Evolutionary conservation across 73 alveolate genomes (phyloP), one percentile per base, ranked within the genome.

Genomic region (Tetrahymena elliotti): DNA sequence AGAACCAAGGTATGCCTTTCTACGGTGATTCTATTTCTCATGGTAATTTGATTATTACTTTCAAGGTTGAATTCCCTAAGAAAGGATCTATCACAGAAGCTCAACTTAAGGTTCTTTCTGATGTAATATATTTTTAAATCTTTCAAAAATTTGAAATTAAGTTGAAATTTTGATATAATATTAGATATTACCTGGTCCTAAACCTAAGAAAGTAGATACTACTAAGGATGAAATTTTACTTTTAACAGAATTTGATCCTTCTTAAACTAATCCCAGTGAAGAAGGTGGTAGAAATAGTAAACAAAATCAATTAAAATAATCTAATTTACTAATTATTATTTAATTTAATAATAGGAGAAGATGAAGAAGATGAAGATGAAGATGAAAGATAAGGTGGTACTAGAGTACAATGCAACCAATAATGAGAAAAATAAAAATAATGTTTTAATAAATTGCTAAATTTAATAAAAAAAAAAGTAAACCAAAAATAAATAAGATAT

Each of bases 1-100:
- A 94, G 68, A 33, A 47, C 38, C 92, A 94, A 33, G 96, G 96
- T 83, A 94, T 94, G 96, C 94, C 88, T 35, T 94, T 94, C 33
- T 94, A 94, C 40, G 92, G 92, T 83, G 96, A 94, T 83, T 93
- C 96, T 33, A 94, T 94, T 93, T 37, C 68, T 53, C 93, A 94
- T n/a, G 96, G 96, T 34, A 38, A 94, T 36, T 38, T 94, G 47
- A 84, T 36, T 35, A 94, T 94, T 35, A 35, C 52, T 83, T 94
- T 94, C 24, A 93, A 94, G 92, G 82, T 94, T n/a, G 96, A 82
- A 53, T 34, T 94, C 52, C 96, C 96, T n/a, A 83, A 83, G 82
- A 38, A 24, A 93, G 84, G 82, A 35, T 15, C 33, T 35, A 41
- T 38, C 47, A 20, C 83, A 2, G 47, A 39, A 15, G 95, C 82